Conservation (phyloP, 2,329 filamentous ascomycete genomes). For the Phaeophleospora eucalypticola region DNA sequence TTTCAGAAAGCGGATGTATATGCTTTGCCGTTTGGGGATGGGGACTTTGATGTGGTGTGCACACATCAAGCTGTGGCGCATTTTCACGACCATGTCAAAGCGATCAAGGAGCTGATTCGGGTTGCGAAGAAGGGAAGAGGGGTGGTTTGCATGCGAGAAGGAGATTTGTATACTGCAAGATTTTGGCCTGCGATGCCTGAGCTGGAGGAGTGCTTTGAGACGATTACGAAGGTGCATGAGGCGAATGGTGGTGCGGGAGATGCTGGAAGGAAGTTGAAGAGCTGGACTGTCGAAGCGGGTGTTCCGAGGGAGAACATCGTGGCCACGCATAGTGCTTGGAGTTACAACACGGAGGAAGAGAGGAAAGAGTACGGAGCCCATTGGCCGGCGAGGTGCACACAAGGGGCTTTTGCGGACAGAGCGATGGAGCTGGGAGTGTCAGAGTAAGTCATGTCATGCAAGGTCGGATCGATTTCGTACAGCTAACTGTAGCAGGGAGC, state of each 20-base stretch:
- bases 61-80: slow-evolving; percentile 57
- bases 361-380: slow-evolving; percentile 19
- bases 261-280: slow-evolving; percentile 13
- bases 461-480: not conserved
- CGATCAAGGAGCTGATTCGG: slow-evolving; percentile 11
- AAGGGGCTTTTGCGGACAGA: slow-evolving; percentile 18
- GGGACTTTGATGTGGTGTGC: slow-evolving; percentile 79
- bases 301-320: slow-evolving; percentile 3
- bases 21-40: slow-evolving; percentile 84
- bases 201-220: slow-evolving; percentile 18
- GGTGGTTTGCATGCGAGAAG: slow-evolving; percentile 20
- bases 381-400: slow-evolving; percentile 22
- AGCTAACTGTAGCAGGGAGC: slow-evolving; percentile 4
- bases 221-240: slow-evolving; percentile 14
- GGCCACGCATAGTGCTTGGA: slow-evolving; percentile 10
- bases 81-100: slow-evolving; percentile 43
- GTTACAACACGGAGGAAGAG: slow-evolving; percentile 13
- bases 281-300: slow-evolving; percentile 13
- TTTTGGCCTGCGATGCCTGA: slow-evolving; percentile 12
- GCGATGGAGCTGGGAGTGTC: slow-evolving; percentile 17
- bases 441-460: slow-evolving; percentile 1
- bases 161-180: slow-evolving; percentile 15
- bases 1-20: slow-evolving; percentile 96
- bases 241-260: slow-evolving; percentile 14
- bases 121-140: slow-evolving; percentile 9